Evolutionary conservation across 164 flowering plant genomes (phyloP), one percentile per base, ranked within the genome.

Genomic region (Magnolia changhungtana): DNA sequence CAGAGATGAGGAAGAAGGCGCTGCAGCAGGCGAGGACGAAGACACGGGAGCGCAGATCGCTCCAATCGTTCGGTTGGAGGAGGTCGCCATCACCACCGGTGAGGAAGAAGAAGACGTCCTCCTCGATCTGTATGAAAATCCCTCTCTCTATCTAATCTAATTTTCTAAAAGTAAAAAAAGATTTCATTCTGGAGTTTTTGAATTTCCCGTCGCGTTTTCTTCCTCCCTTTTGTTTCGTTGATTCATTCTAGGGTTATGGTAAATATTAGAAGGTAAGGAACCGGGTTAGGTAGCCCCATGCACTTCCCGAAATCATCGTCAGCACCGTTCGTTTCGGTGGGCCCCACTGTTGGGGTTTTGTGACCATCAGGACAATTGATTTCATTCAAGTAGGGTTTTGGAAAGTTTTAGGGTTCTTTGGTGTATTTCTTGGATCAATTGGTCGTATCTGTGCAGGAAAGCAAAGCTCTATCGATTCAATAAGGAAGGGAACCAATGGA

Each of bases 31-130:
- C 4, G 97, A 91, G 7, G 97, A 92, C 7, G 98, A 93, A 76
- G 96, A 91, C 76, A 90, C 95, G 61, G 98, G 98, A 21, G 98
- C 96, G 9, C 92, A 89, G 74, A 84, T 93, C 7, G 92, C 96
- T 13, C 98, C 98, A 11, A 90, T 93, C 78, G 87, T 90, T 64
- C 87, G 67, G 82, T 92, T 94, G 45, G 93, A 92, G 80, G 95
- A 89, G 74, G 97, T 92, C 50, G 83, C 92, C 55, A 89, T 92
- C 76, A 80, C 90, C 67, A 91, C 97, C 67, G 97, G 95, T 9
- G 97, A 92, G 78, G 97, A 92, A 75, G 79, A 90, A 6, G 97
- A 92, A 78, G 88, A 86, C 16, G 77, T 87, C 7, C 79, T 93
- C 66, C 91, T 92, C 79, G 98, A 85, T 77, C 77, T 83, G 88